Base-by-base conservation (phyloP, 176 grass and related monocot genomes). In the Elaeis guineensis region DNA sequence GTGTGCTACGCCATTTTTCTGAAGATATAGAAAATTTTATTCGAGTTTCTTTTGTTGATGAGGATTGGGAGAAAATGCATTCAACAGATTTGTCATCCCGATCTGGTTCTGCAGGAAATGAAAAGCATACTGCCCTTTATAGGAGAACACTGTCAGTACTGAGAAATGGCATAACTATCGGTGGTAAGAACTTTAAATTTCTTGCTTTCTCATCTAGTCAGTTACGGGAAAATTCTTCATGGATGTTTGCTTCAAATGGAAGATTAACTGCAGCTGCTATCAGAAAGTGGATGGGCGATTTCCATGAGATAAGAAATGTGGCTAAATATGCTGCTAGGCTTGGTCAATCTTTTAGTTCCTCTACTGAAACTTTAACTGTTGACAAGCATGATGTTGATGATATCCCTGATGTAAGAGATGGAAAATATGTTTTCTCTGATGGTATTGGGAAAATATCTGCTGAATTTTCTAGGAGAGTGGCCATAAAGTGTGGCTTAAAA, bases 131-230 rank as follows among this genome's bases (percentile, higher is more conserved):
- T 66, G 51, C 74, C 66, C 64, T 96, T 50, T 90, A 82, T 29
- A 44, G 66, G 29, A 81, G 92, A 85, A 77, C 90, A 75, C 18
- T 90, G 5, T 85, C 80, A 2, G 80, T 87, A 57, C 56, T 96
- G 65, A 72, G 56, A 73, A 75, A 96, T 66, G 86, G 92, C 50
- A 87, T 96, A 19, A 75, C 54, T 55, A 77, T 96, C 62, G 86
- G 86, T 57, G 72, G 66, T 51, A 87, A 87, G 72, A 83, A 96
- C 39, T 96, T 87, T 54, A 80, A 87, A 54, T 96, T 96, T 79
- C 92, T 96, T 61, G 92, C 92, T 12, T 96, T 96, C 63, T 96
- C 92, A 64, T 90, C 92, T 58, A 96, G 83, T 66, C 92, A 96
- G 72, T 77, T 96, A 57, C 81, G 92, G 66, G 92, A 96, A 63